Conservation (phyloP, 768 basidiomycete species). For the Termitomyces sp. region DNA sequence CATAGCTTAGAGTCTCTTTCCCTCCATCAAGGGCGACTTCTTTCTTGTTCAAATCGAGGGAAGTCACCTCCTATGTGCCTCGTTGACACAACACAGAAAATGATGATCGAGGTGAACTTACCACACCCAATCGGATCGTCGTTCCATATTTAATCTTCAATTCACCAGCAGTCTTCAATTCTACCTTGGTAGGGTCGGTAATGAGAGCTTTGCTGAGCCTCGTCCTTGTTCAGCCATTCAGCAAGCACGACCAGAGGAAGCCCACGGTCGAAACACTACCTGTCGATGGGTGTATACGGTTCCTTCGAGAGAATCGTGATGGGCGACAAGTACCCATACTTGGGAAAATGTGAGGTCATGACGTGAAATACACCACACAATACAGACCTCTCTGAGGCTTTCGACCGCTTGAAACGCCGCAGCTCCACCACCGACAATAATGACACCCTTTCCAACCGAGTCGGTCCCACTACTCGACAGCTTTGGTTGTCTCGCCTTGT, state of each 20-base stretch:
- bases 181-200: slow-evolving; percentile 74
- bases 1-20: slow-evolving; percentile 63
- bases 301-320: slow-evolving; percentile 84
- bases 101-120: slow-evolving; percentile 25
- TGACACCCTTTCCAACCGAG: slow-evolving; percentile 58
- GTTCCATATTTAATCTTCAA: slow-evolving; percentile 74
- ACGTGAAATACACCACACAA: neutral
- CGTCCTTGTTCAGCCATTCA: slow-evolving; percentile 46
- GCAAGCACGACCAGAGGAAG: neutral
- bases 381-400: slow-evolving; percentile 70
- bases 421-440: slow-evolving; percentile 85
- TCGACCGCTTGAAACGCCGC: slow-evolving; percentile 76
- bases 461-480: slow-evolving; percentile 45
- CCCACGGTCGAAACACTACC: slow-evolving; percentile 36
- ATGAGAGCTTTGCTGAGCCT: slow-evolving; percentile 86
- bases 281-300: slow-evolving; percentile 77
- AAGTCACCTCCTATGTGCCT: slow-evolving; percentile 57
- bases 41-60: slow-evolving; percentile 60
- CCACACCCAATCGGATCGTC: slow-evolving; percentile 57
- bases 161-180: slow-evolving; percentile 68
- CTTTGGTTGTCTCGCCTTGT: slow-evolving; percentile 60
- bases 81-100: slow-evolving; percentile 1
- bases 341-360: neutral
- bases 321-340: slow-evolving; percentile 76
- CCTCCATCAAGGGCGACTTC: slow-evolving; percentile 57